phyloP scores from a whole-genome alignment of 192 early-diverging fungal genomes.

The Phycomyces blakesleeanus region DNA sequence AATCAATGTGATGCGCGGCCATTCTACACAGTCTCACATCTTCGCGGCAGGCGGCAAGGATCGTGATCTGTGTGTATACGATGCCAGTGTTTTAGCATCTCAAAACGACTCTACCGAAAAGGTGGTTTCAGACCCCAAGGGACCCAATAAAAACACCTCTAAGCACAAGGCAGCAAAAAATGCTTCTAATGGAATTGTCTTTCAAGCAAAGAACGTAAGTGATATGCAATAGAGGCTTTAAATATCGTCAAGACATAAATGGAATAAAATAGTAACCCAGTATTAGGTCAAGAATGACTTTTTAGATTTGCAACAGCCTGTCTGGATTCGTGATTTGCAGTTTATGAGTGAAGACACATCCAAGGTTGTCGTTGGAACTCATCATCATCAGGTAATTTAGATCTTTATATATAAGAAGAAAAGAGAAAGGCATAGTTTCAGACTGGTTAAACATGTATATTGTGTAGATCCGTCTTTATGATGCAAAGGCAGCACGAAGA shows the following conservation, averaged over 20 bases:
- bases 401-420: background rate
- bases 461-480: conserved; percentile 79
- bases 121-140: background rate
- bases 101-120: conserved; percentile 6
- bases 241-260: background rate
- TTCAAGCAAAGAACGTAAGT: conserved; percentile 77
- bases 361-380: conserved; percentile 63
- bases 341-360: conserved; percentile 59
- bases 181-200: conserved; percentile 51
- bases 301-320: conserved; percentile 77
- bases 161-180: conserved; percentile 22
- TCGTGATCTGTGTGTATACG: conserved; percentile 79
- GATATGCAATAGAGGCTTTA: background rate
- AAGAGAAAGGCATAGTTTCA: background rate
- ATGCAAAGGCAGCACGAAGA: conserved; percentile 61
- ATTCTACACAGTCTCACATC: conserved; percentile 56
- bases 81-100: conserved; percentile 37
- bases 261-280: background rate
- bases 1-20: conserved; percentile 66
- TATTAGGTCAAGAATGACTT: conserved; percentile 61
- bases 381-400: conserved; percentile 55
- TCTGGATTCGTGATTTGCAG: conserved; percentile 85
- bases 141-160: conserved; percentile 17
- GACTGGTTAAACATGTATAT: conserved; percentile 4
- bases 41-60: conserved; percentile 86